Evolutionary conservation across 78 protist genomes (phyloP).

Genomic region (Dictyostelium intermedium): DNA sequence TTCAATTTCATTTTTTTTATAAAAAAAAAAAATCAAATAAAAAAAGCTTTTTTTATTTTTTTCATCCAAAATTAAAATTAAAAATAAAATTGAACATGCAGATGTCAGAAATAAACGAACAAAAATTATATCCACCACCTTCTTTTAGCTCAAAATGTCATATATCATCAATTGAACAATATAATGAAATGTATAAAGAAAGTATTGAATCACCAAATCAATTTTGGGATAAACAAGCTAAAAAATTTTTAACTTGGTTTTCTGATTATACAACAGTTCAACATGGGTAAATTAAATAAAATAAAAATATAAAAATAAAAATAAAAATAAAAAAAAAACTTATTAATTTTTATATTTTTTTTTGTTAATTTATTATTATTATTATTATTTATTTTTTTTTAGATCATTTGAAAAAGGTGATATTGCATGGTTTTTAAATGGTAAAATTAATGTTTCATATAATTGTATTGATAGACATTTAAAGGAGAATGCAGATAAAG

Average conservation of each 20-base stretch:
- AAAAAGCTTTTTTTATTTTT: too few species aligned
- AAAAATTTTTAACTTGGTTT: constrained; percentile 60
- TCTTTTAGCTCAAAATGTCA: background rate
- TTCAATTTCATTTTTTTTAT: too few species aligned
- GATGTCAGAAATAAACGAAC: background rate
- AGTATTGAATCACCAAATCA: constrained; percentile 49
- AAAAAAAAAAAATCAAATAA: too few species aligned
- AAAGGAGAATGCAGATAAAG: constrained; percentile 76
- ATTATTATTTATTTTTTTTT: background rate
- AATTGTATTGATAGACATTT: constrained; percentile 93
- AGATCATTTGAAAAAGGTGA: constrained; percentile 85
- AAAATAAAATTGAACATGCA: background rate
- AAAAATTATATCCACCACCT: background rate
- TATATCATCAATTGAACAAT: constrained; percentile 1
- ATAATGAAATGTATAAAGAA: constrained; percentile 27
- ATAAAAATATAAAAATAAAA: background rate
- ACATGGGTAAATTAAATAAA: constrained; percentile 43
- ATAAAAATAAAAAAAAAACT: background rate
- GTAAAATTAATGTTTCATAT: constrained; percentile 88
- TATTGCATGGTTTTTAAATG: constrained; percentile 90
- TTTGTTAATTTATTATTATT: too few species aligned
- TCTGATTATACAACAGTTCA: constrained; percentile 64
- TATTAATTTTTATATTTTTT: background rate
- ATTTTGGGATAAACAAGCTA: constrained; percentile 80
- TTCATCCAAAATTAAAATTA: too few species aligned